A percentile compares a stretch with the other conserved stretches of the same genome.
Conservation (phyloP, 2,329 filamentous ascomycete genomes). For the Colletotrichum sublineola region DNA sequence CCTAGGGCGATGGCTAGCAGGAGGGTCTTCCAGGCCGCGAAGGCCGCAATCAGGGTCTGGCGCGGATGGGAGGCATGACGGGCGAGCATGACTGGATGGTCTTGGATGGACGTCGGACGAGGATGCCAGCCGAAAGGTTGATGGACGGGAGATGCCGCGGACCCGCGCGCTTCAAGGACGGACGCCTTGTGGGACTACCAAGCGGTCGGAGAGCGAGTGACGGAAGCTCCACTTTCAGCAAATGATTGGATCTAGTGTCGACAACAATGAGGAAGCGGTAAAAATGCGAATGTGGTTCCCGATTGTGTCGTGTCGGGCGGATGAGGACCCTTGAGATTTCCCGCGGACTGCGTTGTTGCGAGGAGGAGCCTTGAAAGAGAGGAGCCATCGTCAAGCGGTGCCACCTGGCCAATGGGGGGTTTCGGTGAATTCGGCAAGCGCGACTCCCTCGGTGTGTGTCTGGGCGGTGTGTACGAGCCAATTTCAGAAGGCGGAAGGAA, state of each 20-base stretch:
- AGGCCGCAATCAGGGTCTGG: constrained; percentile 56
- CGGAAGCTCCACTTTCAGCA: background rate
- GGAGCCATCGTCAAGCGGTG: background rate
- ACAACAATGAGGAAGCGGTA: background rate
- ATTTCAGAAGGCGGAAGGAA: background rate
- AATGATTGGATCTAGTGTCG: background rate
- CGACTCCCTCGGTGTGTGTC: background rate
- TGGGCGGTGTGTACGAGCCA: background rate
- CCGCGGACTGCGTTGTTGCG: constrained; percentile 1
- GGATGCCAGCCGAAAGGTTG: background rate
- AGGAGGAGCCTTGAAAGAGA: constrained; percentile 4
- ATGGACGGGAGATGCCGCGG: constrained; percentile 5
- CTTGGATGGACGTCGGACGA: constrained; percentile 26
- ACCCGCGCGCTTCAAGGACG: background rate
- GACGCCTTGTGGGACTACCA: constrained; percentile 1
- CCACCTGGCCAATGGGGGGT: constrained; percentile 21
- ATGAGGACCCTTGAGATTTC: background rate
- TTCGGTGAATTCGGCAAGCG: background rate
- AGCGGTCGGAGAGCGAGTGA: background rate
- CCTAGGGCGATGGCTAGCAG: constrained; percentile 72
- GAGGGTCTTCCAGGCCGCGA: constrained; percentile 75
- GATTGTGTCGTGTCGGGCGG: background rate
- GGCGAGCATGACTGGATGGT: constrained; percentile 29
- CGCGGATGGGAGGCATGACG: constrained; percentile 37
- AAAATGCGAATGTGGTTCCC: background rate